phyloP scores from a whole-genome alignment of 2,329 filamentous ascomycete genomes.

The Drechslerella coelobrocha region DNA sequence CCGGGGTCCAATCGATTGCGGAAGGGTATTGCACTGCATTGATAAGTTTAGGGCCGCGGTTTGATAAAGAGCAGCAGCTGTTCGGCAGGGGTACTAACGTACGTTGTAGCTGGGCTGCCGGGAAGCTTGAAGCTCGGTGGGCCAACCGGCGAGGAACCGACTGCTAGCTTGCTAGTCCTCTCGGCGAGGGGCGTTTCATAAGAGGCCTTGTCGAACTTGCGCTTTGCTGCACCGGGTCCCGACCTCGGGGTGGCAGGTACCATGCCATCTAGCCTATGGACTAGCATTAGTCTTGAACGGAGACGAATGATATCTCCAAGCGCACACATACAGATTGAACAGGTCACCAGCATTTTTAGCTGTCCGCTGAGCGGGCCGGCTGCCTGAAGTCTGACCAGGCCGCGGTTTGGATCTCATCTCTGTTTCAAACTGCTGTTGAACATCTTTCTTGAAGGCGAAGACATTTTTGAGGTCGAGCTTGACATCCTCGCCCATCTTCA shows the following conservation, averaged over 20 bases:
- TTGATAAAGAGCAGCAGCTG: slow-evolving; percentile 44
- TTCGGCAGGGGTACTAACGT: slow-evolving; percentile 55
- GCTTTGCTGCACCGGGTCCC: slow-evolving; percentile 58
- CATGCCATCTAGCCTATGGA: slow-evolving; percentile 69
- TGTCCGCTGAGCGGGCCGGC: slow-evolving; percentile 66
- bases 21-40: slow-evolving; percentile 69
- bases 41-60: background rate
- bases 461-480: slow-evolving; percentile 73
- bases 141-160: slow-evolving; percentile 51
- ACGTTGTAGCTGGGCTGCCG: slow-evolving; percentile 56
- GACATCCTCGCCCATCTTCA: slow-evolving; percentile 83
- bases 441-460: slow-evolving; percentile 80
- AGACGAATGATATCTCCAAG: background rate
- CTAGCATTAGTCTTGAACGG: background rate
- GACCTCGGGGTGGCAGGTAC: slow-evolving; percentile 68
- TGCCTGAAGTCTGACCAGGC: slow-evolving; percentile 63
- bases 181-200: slow-evolving; percentile 62
- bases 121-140: slow-evolving; percentile 37
- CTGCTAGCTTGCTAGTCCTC: slow-evolving; percentile 57
- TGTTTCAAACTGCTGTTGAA: slow-evolving; percentile 83
- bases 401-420: slow-evolving; percentile 73
- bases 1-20: slow-evolving; percentile 78
- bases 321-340: slow-evolving; percentile 73
- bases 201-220: slow-evolving; percentile 57
- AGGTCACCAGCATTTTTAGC: slow-evolving; percentile 70